These are phyloP conservation scores for Dothistroma septosporum DNA, from an alignment of 2,329 filamentous ascomycete species.

Conservation along the genomic window DNA sequence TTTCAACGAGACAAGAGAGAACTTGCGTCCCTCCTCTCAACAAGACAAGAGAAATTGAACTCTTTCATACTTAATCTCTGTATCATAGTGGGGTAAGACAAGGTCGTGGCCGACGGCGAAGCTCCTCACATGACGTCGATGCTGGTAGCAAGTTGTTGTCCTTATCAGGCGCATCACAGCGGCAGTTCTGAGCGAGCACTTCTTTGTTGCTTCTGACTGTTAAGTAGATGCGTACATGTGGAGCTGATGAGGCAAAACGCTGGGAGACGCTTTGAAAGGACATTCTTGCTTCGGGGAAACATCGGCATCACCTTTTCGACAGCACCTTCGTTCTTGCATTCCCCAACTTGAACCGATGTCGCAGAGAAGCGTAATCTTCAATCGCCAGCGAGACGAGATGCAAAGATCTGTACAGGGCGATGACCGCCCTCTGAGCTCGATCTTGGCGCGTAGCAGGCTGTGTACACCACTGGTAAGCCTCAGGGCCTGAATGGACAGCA, in stretches of 20 bases:
- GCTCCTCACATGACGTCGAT: constrained; percentile 1
- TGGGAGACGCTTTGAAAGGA: neutral
- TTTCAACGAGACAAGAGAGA: neutral
- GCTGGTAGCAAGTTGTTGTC: neutral
- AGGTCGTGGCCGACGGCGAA: neutral
- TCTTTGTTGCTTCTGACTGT: neutral
- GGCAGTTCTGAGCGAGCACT: neutral
- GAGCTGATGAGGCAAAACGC: neutral
- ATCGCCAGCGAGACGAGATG: no score
- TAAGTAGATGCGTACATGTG: neutral
- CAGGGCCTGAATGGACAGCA: no score
- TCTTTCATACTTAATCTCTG: constrained; percentile 1
- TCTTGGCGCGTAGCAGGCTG: neutral
- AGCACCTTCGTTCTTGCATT: no score
- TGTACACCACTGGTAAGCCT: neutral
- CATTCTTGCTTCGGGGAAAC: neutral
- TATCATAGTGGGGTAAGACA: neutral
- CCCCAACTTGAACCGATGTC: no score
- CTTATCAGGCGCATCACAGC: neutral
- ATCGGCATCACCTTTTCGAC: no score
- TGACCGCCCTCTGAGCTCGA: neutral
- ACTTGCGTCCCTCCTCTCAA: neutral
- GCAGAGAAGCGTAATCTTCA: no score
- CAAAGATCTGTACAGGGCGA: neutral
- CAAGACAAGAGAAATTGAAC: neutral